These are phyloP conservation scores for Lumnitzera racemosa DNA, from an alignment of 345 rosid genomes.

Conservation along the genomic window DNA sequence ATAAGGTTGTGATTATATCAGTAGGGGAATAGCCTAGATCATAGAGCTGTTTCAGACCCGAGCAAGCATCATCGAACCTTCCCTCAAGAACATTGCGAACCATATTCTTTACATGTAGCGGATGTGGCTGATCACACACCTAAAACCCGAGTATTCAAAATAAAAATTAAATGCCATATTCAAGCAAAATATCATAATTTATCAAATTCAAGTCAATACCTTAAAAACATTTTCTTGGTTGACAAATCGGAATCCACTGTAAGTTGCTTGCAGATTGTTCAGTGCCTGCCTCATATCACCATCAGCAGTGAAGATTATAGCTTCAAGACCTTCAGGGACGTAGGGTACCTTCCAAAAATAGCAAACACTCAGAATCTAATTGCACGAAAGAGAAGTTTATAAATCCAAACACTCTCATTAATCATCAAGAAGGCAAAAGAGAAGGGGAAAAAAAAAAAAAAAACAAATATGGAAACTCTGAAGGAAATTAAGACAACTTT, in stretches of 20 bases:
- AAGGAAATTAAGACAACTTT: too few species aligned
- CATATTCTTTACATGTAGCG: slow-evolving; percentile 88
- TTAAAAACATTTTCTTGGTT: slow-evolving; percentile 96
- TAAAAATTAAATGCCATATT: too few species aligned
- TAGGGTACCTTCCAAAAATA: slow-evolving; percentile 63
- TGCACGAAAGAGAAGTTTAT: neutral
- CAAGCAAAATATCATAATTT: neutral
- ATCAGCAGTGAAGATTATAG: slow-evolving; percentile 94
- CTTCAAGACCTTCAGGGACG: slow-evolving; percentile 96
- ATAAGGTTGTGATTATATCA: slow-evolving; percentile 89
- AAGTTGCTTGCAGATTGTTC: slow-evolving; percentile 93
- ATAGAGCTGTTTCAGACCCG: slow-evolving; percentile 80
- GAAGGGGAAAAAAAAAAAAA: too few species aligned
- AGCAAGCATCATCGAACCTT: slow-evolving; percentile 82
- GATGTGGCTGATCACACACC: slow-evolving; percentile 99
- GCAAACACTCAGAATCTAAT: slow-evolving; percentile 10
- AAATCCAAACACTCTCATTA: too few species aligned
- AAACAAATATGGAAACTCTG: too few species aligned
- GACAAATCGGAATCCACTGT: slow-evolving; percentile 86
- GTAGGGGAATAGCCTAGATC: slow-evolving; percentile 95
- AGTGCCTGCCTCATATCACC: slow-evolving; percentile 99
- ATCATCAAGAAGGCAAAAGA: too few species aligned
- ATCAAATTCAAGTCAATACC: slow-evolving; percentile 29
- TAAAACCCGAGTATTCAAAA: slow-evolving; percentile 15
- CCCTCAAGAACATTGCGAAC: slow-evolving; percentile 76